Evolutionary conservation across 257 asterid species (phyloP), one percentile per base, ranked within the genome.

Genomic region (Solanum piurae): DNA sequence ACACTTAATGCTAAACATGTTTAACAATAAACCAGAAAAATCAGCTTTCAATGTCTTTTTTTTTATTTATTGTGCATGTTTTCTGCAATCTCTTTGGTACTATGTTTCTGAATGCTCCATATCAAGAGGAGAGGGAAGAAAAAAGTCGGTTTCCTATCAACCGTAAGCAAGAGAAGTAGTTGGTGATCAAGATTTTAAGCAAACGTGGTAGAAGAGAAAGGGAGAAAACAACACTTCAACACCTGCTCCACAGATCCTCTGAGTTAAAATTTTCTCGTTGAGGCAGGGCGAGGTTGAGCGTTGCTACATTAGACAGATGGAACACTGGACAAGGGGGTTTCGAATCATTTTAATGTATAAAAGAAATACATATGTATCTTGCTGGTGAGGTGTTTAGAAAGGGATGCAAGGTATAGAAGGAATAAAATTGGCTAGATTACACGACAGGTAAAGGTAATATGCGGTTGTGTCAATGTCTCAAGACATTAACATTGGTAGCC

Each of bases 281-380:
- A 86, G 88, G 88, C 89, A 88, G 94, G 95, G 93, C 87, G 91
- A 89, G 93, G 95, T 93, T 90, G 94, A 88, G 87, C 90, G 60
- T 86, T 87, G 89, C 60, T 76, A 66, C n/a, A 38, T 72, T 16
- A 31, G 68, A 75, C 38, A 52, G 71, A 36, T 12, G 86, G 72
- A 64, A 71, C 60, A 64, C 34, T 73, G 42, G 71, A 71, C 27
- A 55, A n/a, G 58, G 34, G 74, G 42, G 10, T 4, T 31, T 3
- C 58, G 21, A 18, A 80, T 80, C 58, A n/a, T 75, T 75, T 71
- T 72, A 34, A 7, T 3, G 36, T 77, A 44, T 42, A 37, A 72
- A 29, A 86, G 18, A 86, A 76, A 58, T 72, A 18, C 82, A 37
- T 77, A 36, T 46, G 42, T 42, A 36, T 76, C 64, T 21, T 33